phyloP scores from a whole-genome alignment of 192 early-diverging fungal species.

The Phycomyces blakesleeanus region DNA sequence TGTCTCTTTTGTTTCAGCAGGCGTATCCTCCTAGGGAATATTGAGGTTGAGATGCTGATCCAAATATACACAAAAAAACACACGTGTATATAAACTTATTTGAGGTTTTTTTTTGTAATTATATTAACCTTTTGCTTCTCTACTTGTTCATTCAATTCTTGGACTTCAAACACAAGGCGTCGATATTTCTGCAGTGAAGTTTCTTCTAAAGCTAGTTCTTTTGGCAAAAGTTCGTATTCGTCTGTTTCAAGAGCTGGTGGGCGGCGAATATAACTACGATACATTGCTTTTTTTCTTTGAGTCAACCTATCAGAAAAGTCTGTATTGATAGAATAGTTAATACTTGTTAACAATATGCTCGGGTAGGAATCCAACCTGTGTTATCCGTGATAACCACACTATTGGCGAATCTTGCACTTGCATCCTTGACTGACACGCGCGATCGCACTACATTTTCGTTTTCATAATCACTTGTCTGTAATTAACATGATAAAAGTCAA shows the following conservation, averaged over 20 bases:
- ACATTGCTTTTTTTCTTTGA: conserved; percentile 56
- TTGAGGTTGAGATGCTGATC: background rate
- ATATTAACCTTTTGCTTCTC: conserved; percentile 39
- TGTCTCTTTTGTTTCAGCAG: conserved; percentile 29
- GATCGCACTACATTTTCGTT: conserved; percentile 56
- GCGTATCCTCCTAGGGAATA: conserved; percentile 8
- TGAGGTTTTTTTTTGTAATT: conserved; percentile 32
- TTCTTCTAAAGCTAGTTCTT: conserved; percentile 53
- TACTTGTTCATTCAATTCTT: conserved; percentile 73
- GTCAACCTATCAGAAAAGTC: conserved; percentile 59
- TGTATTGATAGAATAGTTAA: background rate
- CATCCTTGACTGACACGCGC: conserved; percentile 51
- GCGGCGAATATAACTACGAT: conserved; percentile 49
- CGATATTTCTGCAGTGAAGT: conserved; percentile 71
- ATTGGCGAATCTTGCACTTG: conserved; percentile 53
- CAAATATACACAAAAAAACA: background rate
- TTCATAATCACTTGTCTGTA: conserved; percentile 49
- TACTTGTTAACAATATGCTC: background rate
- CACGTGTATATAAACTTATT: background rate
- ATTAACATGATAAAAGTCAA: background rate
- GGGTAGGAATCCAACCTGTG: conserved; percentile 38
- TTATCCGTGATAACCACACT: conserved; percentile 46
- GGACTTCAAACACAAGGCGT: conserved; percentile 77
- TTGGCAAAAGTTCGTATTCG: conserved; percentile 54
- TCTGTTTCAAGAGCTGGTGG: conserved; percentile 45